Conservation (phyloP, 2,329 filamentous ascomycete genomes). For the Chaetomiaceae sp. region DNA sequence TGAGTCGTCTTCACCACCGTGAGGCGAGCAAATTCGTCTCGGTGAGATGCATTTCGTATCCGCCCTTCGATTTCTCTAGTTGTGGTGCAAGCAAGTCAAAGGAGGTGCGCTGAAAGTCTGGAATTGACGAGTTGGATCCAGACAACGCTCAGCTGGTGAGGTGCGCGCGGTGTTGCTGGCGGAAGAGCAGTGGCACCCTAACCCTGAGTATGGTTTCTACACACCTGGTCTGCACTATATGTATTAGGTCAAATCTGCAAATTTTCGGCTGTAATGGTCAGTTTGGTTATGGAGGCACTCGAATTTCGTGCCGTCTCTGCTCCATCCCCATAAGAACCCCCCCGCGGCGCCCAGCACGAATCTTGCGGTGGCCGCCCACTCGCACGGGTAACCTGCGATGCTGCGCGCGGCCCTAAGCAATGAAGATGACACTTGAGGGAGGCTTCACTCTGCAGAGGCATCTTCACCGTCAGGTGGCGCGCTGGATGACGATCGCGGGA, state of each 20-base stretch:
- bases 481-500: constrained; percentile 59
- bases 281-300: constrained; percentile 50
- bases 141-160: no score
- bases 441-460: constrained; percentile 66
- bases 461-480: constrained; percentile 66
- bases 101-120: no score
- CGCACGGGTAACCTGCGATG: constrained; percentile 62
- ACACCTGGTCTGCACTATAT: background rate
- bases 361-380: constrained; percentile 60
- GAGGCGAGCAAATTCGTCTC: no score
- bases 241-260: constrained; percentile 4
- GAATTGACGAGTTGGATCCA: no score
- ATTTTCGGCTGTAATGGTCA: constrained; percentile 55
- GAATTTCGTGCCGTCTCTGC: constrained; percentile 40
- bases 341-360: constrained; percentile 61
- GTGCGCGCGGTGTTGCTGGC: background rate
- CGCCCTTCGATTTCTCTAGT: no score
- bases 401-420: constrained; percentile 58
- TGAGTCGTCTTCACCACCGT: no score
- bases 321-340: constrained; percentile 52
- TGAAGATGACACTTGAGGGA: constrained; percentile 65
- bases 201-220: background rate
- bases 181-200: constrained; percentile 3
- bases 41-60: no score
- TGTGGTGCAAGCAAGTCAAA: no score